These are phyloP conservation scores for Aureobasidium sp. DNA, from an alignment of 2,329 filamentous ascomycete species.

Conservation along the genomic window DNA sequence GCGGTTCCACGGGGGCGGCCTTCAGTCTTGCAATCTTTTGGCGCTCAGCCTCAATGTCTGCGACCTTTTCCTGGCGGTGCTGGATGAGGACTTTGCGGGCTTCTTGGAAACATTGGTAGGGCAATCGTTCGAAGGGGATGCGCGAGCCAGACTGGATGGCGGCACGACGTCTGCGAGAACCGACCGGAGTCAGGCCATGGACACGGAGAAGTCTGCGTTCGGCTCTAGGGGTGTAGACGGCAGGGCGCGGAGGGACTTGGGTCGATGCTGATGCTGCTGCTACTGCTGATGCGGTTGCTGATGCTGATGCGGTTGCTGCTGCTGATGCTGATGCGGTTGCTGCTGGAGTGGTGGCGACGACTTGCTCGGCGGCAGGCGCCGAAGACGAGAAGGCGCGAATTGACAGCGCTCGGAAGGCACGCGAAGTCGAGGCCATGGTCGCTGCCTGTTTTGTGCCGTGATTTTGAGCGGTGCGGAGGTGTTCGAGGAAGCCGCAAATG, in stretches of 20 bases:
- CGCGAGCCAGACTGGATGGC: constrained; percentile 48
- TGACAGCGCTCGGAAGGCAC: constrained; percentile 18
- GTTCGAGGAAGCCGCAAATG: not conserved
- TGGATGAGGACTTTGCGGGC: constrained; percentile 73
- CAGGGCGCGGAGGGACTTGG: constrained; percentile 4
- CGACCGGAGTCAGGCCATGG: constrained; percentile 54
- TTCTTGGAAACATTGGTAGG: constrained; percentile 97
- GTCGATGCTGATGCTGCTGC: not conserved
- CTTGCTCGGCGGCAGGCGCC: constrained; percentile 28
- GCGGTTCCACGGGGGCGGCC: constrained; percentile 36
- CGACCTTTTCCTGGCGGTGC: constrained; percentile 75
- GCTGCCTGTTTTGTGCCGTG: not conserved
- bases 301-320: not conserved
- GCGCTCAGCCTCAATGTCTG: constrained; percentile 60
- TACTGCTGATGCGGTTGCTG: constrained; percentile 19
- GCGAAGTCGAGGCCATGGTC: constrained; percentile 7
- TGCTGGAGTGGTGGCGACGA: constrained; percentile 35
- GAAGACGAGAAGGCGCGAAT: constrained; percentile 46
- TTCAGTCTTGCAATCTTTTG: constrained; percentile 62
- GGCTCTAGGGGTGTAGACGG: constrained; percentile 53
- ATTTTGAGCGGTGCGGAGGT: not conserved
- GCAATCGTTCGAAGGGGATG: constrained; percentile 85
- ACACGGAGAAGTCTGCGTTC: constrained; percentile 61
- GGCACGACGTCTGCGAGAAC: constrained; percentile 72
- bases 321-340: not conserved